These are phyloP conservation scores for Rubroboletus pulcherrimus DNA, from an alignment of 768 basidiomycete species.

Conservation along the genomic window DNA sequence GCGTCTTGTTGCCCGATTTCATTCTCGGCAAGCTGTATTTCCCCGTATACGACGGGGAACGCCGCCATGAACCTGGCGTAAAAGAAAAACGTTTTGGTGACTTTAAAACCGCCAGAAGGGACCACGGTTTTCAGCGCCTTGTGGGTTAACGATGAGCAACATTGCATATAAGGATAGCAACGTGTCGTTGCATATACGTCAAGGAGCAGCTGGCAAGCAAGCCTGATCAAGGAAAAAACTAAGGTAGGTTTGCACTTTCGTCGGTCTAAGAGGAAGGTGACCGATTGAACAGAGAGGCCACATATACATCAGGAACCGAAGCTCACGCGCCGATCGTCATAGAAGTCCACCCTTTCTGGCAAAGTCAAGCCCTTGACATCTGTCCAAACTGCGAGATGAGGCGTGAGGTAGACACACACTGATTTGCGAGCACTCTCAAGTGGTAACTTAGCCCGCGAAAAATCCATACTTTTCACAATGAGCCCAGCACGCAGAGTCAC, in stretches of 20 bases:
- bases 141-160: not conserved
- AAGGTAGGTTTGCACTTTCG: constrained; percentile 7
- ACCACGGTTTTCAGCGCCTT: not conserved
- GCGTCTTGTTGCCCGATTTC: constrained; percentile 10
- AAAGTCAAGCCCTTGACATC: constrained; percentile 20
- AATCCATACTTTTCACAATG: not conserved
- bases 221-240: constrained; percentile 4
- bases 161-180: constrained; percentile 5
- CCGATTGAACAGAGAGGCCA: constrained; percentile 8
- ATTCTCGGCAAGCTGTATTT: constrained; percentile 4
- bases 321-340: constrained; percentile 25
- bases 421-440: constrained; percentile 1
- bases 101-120: not conserved
- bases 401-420: not conserved
- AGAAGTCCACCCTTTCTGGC: constrained; percentile 21
- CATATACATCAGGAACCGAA: constrained; percentile 22
- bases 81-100: constrained; percentile 11
- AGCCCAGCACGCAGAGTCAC: not conserved
- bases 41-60: constrained; percentile 6
- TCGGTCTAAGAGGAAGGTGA: constrained; percentile 10
- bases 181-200: constrained; percentile 25
- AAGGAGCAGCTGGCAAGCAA: constrained; percentile 7
- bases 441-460: not conserved
- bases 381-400: constrained; percentile 14
- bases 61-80: constrained; percentile 3